Base-by-base conservation (phyloP, 495 filamentous ascomycete species). In the Aspergillus cavernicola region DNA sequence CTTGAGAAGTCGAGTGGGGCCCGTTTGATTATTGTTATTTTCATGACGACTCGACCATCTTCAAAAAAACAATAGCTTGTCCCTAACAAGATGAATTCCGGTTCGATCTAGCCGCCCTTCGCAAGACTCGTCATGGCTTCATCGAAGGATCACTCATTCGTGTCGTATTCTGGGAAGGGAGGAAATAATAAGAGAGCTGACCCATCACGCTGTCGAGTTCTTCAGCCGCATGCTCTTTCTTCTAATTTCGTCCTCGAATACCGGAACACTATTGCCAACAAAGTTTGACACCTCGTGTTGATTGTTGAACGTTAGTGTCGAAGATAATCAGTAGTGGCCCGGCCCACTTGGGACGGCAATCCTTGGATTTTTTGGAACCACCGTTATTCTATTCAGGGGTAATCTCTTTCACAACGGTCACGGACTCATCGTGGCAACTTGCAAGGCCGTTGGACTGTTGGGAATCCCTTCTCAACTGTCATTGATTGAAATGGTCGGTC, bases 211-310 rank as follows among this genome's bases (percentile, higher is more conserved):
- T 43, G 40, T 16, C 23, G 22, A 33, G 12, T 48, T 24, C n/a
- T 37, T 37, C 33, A 0, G 35, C 8, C n/a, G 12, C 12, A 37
- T 37, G n/a, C n/a, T n/a, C n/a, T n/a, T n/a, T n/a, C n/a, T n/a
- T n/a, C n/a, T n/a, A n/a, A n/a, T n/a, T n/a, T n/a, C n/a, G n/a
- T 6, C 6, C n/a, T 28, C 11, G 31, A 36, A 15, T 19, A 35
- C 19, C 29, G 11, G 11, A 22, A 20, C 18, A 2, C 18, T 22
- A 35, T 36, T 6, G 24, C 24, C 36, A 45, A 38, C 50, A 45
- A 31, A 45, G 40, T 46, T 53, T 53, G 51, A 47, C 42, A 53
- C 39, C 51, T 53, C 42, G 41, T 53, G 51, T 47, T 32, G 42
- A 40, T 20, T 13, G 11, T 37, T 31, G 42, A 33, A 24, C 22